phyloP scores from a whole-genome alignment of 805 yeast species.

The Metschnikowia borealis region DNA sequence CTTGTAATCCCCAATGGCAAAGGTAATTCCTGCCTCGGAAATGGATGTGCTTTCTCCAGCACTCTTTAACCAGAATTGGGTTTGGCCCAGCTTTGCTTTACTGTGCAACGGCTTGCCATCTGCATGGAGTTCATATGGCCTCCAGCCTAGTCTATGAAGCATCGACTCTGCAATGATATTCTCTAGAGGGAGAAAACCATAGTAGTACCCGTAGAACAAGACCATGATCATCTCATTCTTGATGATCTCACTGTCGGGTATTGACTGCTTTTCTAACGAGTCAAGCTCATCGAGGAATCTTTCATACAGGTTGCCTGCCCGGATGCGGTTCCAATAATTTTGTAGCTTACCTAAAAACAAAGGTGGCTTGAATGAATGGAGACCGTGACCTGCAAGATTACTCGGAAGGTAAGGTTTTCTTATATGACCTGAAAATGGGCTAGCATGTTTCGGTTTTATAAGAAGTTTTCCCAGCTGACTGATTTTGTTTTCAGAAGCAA shows the following conservation, averaged over 20 bases:
- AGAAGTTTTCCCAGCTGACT: conserved; percentile 23
- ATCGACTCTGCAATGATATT: conserved; percentile 40
- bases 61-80: conserved; percentile 27
- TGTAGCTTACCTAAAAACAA: conserved; percentile 33
- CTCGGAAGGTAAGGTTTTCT: conserved; percentile 34
- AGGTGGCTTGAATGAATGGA: conserved; percentile 27
- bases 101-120: conserved; percentile 5
- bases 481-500: conserved; percentile 30
- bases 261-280: conserved; percentile 19
- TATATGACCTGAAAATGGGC: conserved; percentile 27
- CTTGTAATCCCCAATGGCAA: conserved; percentile 36
- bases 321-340: conserved; percentile 38
- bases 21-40: conserved; percentile 8
- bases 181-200: conserved; percentile 41
- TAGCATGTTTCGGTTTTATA: conserved; percentile 17
- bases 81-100: not conserved
- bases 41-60: conserved; percentile 12
- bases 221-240: conserved; percentile 37
- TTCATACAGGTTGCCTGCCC: conserved; percentile 32
- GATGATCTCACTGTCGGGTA: conserved; percentile 19
- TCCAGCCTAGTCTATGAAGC: conserved; percentile 40
- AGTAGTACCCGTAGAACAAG: conserved; percentile 41
- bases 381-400: conserved; percentile 11
- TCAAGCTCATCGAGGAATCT: conserved; percentile 30
- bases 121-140: conserved; percentile 29